Evolutionary conservation across 2,329 filamentous ascomycete species (phyloP).

Genomic region (Leptographium procerum): DNA sequence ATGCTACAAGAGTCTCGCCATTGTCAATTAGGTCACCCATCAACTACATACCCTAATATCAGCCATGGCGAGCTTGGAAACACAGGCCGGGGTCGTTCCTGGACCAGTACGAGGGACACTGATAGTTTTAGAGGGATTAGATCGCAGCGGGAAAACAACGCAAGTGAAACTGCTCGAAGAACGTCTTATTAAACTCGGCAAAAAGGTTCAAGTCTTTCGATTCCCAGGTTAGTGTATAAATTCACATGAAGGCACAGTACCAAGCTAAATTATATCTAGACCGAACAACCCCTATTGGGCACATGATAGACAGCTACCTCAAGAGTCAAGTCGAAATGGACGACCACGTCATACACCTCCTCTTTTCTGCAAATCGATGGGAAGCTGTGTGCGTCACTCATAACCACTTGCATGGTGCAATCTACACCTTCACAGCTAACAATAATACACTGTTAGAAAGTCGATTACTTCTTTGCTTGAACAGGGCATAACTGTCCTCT

Average conservation of each 20-base stretch:
- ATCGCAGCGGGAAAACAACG: constrained; percentile 85
- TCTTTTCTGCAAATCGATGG: constrained; percentile 89
- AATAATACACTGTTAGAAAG: constrained; percentile 23
- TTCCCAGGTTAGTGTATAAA: constrained; percentile 38
- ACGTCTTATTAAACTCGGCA: constrained; percentile 36
- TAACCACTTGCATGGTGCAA: background rate
- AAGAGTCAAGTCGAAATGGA: constrained; percentile 61
- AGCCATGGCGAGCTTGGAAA: background rate
- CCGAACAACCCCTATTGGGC: constrained; percentile 70
- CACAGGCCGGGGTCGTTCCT: background rate
- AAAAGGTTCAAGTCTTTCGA: constrained; percentile 39
- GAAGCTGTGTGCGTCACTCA: constrained; percentile 44
- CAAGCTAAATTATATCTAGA: constrained; percentile 51
- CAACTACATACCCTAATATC: background rate
- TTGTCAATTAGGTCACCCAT: background rate
- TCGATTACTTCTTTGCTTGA: constrained; percentile 43
- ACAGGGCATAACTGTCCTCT: constrained; percentile 62
- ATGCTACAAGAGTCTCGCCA: background rate
- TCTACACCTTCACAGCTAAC: background rate
- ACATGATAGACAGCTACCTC: constrained; percentile 78
- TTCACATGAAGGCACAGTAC: background rate
- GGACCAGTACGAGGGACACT: constrained; percentile 50
- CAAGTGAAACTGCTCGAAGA: constrained; percentile 63
- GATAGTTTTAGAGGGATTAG: constrained; percentile 78
- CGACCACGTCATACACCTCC: constrained; percentile 79